Conservation (phyloP, 192 early-diverging fungal genomes). For the Backusella westeae region DNA sequence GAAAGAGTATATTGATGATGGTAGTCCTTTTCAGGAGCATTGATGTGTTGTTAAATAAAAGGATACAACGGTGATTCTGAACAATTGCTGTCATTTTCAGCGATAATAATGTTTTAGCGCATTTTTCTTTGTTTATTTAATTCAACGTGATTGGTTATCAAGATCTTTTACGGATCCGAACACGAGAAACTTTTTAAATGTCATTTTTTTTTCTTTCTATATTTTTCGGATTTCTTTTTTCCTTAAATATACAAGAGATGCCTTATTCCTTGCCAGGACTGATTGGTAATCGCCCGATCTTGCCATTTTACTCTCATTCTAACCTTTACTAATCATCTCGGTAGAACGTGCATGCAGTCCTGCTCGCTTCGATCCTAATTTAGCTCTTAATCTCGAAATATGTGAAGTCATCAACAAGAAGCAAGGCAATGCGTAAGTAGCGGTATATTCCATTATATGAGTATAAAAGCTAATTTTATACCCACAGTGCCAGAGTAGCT, state of each 20-base stretch:
- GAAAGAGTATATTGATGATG: neutral
- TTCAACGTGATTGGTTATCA: neutral
- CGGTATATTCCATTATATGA: neutral
- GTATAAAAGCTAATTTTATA: neutral
- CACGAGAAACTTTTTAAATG: slow-evolving; percentile 10
- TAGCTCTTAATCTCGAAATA: slow-evolving; percentile 91
- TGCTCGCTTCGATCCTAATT: slow-evolving; percentile 69
- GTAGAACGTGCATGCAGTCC: slow-evolving; percentile 66
- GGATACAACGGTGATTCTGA: neutral
- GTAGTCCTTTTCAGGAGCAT: neutral
- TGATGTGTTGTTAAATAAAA: neutral
- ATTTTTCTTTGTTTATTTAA: neutral
- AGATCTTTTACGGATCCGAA: neutral
- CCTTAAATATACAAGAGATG: neutral
- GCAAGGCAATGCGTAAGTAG: slow-evolving; percentile 73
- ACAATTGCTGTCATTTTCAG: neutral
- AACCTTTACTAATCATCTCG: neutral
- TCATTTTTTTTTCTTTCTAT: neutral
- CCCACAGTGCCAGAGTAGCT: slow-evolving; percentile 66
- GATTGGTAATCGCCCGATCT: neutral
- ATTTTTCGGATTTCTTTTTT: slow-evolving; percentile 11
- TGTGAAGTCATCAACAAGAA: slow-evolving; percentile 94
- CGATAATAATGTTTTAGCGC: neutral
- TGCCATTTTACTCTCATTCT: neutral
- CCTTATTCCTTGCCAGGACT: neutral